Percentiles rank a stretch among this genome's conserved stretches.
These are phyloP conservation scores for Nothophaeocryptopus gaeumannii DNA, from an alignment of 2,329 filamentous ascomycete genomes.

Conservation along the genomic window DNA sequence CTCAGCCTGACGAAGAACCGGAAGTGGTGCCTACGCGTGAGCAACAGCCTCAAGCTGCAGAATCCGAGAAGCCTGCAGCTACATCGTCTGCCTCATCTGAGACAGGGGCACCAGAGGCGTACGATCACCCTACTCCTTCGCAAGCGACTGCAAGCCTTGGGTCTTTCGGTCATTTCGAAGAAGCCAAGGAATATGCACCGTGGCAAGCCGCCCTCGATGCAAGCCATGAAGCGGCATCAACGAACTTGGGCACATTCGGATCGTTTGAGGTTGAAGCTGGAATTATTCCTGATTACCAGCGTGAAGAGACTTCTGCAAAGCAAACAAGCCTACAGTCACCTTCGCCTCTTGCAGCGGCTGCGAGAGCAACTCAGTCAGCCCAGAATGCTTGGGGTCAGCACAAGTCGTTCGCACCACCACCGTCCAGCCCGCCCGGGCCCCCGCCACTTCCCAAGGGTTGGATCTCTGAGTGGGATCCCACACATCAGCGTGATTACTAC, in stretches of 20 bases:
- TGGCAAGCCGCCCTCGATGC: neutral
- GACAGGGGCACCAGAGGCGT: neutral
- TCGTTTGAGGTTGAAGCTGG: neutral
- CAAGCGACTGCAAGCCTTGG: neutral
- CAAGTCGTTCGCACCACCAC: too few relatives aligned
- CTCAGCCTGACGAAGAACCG: neutral
- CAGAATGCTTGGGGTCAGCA: too few relatives aligned
- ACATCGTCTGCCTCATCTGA: neutral
- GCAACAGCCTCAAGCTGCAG: neutral
- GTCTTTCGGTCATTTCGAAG: conserved; percentile 2
- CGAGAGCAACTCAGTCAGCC: too few relatives aligned
- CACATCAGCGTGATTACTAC: too few relatives aligned
- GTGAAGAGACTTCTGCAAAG: neutral
- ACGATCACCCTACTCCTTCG: neutral
- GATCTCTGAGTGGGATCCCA: too few relatives aligned
- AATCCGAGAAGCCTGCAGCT: neutral
- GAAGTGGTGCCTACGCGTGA: neutral
- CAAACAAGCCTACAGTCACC: too few relatives aligned
- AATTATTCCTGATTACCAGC: too few relatives aligned
- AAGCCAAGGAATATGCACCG: neutral
- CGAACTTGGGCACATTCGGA: conserved; percentile 1
- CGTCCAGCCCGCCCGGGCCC: too few relatives aligned
- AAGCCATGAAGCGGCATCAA: neutral
- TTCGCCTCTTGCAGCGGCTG: too few relatives aligned
- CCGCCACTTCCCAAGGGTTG: too few relatives aligned